Evolutionary conservation across 2,329 filamentous ascomycete genomes (phyloP).

Genomic region (Saccharata proteae): DNA sequence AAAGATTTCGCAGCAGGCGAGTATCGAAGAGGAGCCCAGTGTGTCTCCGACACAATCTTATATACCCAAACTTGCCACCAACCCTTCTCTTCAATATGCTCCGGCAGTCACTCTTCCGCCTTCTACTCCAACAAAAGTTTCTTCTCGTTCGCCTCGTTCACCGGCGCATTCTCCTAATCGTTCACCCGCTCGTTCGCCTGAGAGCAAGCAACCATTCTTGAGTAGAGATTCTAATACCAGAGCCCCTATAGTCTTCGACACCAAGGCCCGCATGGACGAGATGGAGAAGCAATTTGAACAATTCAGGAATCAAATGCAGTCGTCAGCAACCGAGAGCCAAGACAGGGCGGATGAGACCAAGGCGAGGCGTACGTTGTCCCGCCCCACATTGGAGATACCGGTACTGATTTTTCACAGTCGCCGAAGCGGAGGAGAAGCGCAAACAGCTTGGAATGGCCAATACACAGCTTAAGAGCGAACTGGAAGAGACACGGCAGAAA

Average conservation of each 20-base stretch:
- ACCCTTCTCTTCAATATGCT: no score
- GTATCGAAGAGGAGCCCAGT: conserved; percentile 29
- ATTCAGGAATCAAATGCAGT: conserved; percentile 61
- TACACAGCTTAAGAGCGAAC: conserved; percentile 50
- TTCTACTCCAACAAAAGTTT: neutral
- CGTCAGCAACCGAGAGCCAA: conserved; percentile 54
- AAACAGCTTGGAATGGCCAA: conserved; percentile 41
- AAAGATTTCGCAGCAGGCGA: no score
- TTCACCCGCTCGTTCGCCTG: no score
- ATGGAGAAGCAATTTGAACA: conserved; percentile 64
- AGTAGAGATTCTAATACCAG: conserved; percentile 58
- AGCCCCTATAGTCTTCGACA: conserved; percentile 51
- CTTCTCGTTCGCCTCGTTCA: conserved; percentile 6
- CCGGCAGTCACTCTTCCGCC: no score
- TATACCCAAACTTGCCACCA: conserved; percentile 7
- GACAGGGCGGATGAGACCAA: conserved; percentile 67
- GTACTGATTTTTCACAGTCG: conserved; percentile 29
- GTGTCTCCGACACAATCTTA: conserved; percentile 12
- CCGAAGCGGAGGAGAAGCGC: conserved; percentile 43
- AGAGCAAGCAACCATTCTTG: conserved; percentile 42
- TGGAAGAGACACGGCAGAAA: conserved; percentile 48
- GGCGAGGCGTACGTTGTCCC: conserved; percentile 58
- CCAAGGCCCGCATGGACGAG: conserved; percentile 61
- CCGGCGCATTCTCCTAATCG: conserved; percentile 20
- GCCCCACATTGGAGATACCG: no score